Conservation (phyloP, 768 basidiomycete species). For the Boletus vinaceobasis region DNA sequence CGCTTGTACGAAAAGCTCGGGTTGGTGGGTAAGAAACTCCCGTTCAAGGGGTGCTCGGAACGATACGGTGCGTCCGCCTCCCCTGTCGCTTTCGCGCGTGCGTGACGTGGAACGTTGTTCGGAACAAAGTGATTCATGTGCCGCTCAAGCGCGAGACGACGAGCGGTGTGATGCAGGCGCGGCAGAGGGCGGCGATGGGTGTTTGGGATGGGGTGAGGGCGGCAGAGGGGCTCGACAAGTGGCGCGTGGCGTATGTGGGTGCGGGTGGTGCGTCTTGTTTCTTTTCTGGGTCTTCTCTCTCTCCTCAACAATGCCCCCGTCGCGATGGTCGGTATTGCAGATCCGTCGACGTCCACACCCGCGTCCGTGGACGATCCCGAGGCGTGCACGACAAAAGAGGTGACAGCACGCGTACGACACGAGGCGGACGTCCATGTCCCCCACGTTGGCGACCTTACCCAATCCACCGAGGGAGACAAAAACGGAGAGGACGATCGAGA, state of each 20-base stretch:
- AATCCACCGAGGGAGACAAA: conserved; percentile 27
- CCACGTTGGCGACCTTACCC: conserved; percentile 26
- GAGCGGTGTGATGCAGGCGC: conserved; percentile 35
- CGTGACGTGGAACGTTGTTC: neutral
- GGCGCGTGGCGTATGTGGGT: conserved; percentile 44
- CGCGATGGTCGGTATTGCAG: neutral
- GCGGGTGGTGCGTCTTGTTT: conserved; percentile 22
- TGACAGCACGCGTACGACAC: conserved; percentile 23
- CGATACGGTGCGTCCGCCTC: conserved; percentile 41
- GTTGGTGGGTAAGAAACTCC: conserved; percentile 51
- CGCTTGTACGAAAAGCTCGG: conserved; percentile 61
- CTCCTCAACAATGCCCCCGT: neutral
- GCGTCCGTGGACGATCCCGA: neutral
- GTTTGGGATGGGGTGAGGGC: conserved; percentile 50
- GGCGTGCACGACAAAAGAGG: conserved; percentile 2
- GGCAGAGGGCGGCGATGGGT: conserved; percentile 39
- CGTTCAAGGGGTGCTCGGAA: conserved; percentile 49
- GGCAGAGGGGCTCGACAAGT: conserved; percentile 31
- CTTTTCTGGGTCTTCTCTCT: neutral
- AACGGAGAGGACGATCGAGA: conserved; percentile 49
- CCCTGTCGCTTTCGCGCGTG: no score
- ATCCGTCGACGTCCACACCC: neutral
- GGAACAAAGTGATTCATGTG: conserved; percentile 43
- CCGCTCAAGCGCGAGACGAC: conserved; percentile 41
- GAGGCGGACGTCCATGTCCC: conserved; percentile 42